Base-by-base conservation (phyloP, 2,329 filamentous ascomycete species). In the Colletotrichum sp. region DNA sequence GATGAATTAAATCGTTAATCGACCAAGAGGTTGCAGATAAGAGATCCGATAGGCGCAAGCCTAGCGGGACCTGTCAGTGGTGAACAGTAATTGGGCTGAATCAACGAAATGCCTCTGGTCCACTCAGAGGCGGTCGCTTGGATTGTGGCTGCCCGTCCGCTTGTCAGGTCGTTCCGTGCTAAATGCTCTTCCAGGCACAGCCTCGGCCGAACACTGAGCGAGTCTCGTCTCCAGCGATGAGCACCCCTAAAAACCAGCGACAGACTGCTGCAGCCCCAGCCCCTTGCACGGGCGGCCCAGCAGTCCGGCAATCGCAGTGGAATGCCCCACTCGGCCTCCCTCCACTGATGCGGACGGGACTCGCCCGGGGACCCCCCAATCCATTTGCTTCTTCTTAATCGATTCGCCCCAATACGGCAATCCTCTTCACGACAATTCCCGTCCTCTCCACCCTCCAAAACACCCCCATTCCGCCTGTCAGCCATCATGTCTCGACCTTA, bases 1-100 rank as follows among this genome's bases (percentile, higher is more conserved):
- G 34, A 65, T 64, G 59, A 55, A 29, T 59, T 16, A 67, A 39
- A 34, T 57, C 2, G 29, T 25, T 57, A 68, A 63, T 36, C n/a
- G 69, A 67, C 32, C 19, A 32, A 39, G 22, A 32, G 36, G 49
- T 61, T 27, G 73, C 66, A 71, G 75, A 77, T 77, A 77, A 77
- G 65, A 64, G 15, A 44, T 39, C 22, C 64, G 55, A 49, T 65
- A 62, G 73, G 64, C 57, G 57, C 30, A 64, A 25, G 34, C 67
- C 34, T 32, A 70, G 25, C 65, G 44, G 71, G 52, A 63, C 59
- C 36, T 72, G 67, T 70, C 44, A 77, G 69, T 76, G 63, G 77
- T 71, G 75, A 49, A 71, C 39, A 71, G 68, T 78, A 78, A 77
- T 75, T 75, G 77, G 65, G 69, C 71, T 78, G 68, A 77, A 77